phyloP scores from a whole-genome alignment of 805 yeast genomes.

The Saccharomyces paradoxus region DNA sequence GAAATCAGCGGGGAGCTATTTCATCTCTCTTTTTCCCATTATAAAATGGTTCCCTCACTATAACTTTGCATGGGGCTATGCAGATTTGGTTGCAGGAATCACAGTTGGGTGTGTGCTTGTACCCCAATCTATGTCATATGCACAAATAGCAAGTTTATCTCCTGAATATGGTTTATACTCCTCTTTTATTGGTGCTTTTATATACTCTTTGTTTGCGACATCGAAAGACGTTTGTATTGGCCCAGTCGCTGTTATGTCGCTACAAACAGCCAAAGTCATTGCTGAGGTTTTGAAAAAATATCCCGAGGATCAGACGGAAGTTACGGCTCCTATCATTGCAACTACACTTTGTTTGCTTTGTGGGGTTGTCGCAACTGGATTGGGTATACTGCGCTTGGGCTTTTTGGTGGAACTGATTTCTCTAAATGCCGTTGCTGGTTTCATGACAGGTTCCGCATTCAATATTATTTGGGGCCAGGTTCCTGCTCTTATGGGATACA shows the following conservation, averaged over 20 bases:
- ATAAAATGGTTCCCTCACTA: slow-evolving; percentile 76
- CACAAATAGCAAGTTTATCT: slow-evolving; percentile 70
- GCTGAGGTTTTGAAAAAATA: slow-evolving; percentile 49
- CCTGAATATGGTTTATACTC: slow-evolving; percentile 87
- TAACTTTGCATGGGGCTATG: slow-evolving; percentile 67
- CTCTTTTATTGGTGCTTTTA: slow-evolving; percentile 82
- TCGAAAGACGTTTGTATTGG: slow-evolving; percentile 94
- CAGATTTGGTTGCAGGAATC: slow-evolving; percentile 84
- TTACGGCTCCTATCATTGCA: slow-evolving; percentile 65
- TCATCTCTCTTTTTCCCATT: slow-evolving; percentile 68
- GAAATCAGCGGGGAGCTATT: slow-evolving; percentile 37
- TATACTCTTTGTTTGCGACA: slow-evolving; percentile 87
- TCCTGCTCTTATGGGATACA: slow-evolving; percentile 77
- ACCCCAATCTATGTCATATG: slow-evolving; percentile 95
- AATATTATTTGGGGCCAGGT: slow-evolving; percentile 78
- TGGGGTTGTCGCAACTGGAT: slow-evolving; percentile 76
- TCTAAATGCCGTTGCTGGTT: slow-evolving; percentile 86
- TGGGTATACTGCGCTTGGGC: slow-evolving; percentile 78
- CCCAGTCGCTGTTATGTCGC: slow-evolving; percentile 93
- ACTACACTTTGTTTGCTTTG: slow-evolving; percentile 70
- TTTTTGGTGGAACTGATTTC: slow-evolving; percentile 85
- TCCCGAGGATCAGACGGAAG: slow-evolving; percentile 31
- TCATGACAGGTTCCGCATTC: slow-evolving; percentile 91
- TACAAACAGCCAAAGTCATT: slow-evolving; percentile 73
- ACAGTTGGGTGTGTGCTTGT: slow-evolving; percentile 93